Evolutionary conservation across 371 early-diverging fungal species (phyloP), one percentile per base, ranked within the genome.

Genomic region (Rhizomucor pusillus): DNA sequence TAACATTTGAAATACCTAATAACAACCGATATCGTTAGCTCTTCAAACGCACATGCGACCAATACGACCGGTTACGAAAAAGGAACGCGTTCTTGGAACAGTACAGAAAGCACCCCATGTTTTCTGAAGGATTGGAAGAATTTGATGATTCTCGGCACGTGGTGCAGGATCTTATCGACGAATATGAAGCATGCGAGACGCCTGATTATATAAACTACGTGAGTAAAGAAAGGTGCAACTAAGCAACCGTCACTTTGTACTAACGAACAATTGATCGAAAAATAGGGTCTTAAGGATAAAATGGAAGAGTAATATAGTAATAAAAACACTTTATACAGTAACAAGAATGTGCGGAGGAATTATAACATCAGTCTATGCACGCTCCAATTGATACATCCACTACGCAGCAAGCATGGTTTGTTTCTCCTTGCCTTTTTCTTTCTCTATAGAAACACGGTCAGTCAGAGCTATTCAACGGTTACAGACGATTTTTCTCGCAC

Each of bases 41-140:
- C 23, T 94, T 99, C 64, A 89, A 90, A 54, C 89, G 98, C 49
- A 99, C 93, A 3, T 81, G 89, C 52, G 91, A 93, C 62, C 99
- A 99, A 68, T 99, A 92, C 74, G 99, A 99, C 73, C 83, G 90
- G 40, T 81, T 99, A 53, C 88, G 92, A 66, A 95, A 93, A 69
- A 82, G 99, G 49, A 98, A 97, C 64, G 99, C 99, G n/a, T 99
- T 99, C 75, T 66, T 99, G 65, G 99, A 99, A 35, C 93, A 92
- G 57, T 99, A 99, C 67, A 84, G 88, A 55, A 89, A 90, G 47
- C 88, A 88, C 59, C 62, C 85, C 10, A 82, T 90, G 80, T 95
- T 94, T 71, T 63, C 86, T 1, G 93, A 93, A 52, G 85, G 82
- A 16, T 57, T 95, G 47, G 95, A 92, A 20, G 99, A 98, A 63